Evolutionary conservation across 441 rosid species (phyloP).

Genomic region (Dalechampia spathulata): DNA sequence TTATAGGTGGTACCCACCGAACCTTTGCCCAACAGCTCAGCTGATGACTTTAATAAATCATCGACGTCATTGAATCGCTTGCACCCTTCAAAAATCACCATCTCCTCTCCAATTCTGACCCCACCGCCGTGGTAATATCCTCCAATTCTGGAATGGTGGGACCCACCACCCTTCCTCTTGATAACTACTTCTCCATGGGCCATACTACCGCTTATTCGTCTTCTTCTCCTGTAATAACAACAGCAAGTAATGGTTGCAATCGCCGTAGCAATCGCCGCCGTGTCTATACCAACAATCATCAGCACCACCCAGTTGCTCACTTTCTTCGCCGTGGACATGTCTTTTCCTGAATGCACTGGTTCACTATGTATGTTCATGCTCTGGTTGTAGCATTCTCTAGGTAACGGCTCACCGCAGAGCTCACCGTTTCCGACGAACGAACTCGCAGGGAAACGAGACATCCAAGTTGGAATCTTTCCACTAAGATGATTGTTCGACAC

Average conservation of each 20-base stretch:
- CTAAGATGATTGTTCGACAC: conserved; percentile 30
- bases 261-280: conserved; percentile 17
- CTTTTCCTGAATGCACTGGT: conserved; percentile 6
- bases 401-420: conserved; percentile 37
- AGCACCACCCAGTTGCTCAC: conserved; percentile 15
- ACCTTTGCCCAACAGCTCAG: conserved; percentile 51
- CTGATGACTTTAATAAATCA: conserved; percentile 43
- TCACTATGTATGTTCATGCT: conserved; percentile 10
- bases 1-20: conserved; percentile 40
- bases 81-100: conserved; percentile 38
- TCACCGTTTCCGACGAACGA: conserved; percentile 29
- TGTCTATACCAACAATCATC: conserved; percentile 19
- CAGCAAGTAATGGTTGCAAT: conserved; percentile 22
- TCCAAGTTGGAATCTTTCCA: conserved; percentile 30
- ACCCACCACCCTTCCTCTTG: conserved; percentile 7
- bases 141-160: conserved; percentile 3
- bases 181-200: background rate
- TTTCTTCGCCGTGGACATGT: background rate
- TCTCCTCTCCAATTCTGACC: conserved; percentile 11
- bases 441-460: conserved; percentile 23
- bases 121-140: conserved; percentile 1
- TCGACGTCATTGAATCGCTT: conserved; percentile 26
- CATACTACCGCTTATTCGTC: background rate
- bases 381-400: conserved; percentile 19
- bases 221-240: conserved; percentile 20